Conservation (phyloP, 1,284 basidiomycete genomes). For the Cryptococcus sp. region DNA sequence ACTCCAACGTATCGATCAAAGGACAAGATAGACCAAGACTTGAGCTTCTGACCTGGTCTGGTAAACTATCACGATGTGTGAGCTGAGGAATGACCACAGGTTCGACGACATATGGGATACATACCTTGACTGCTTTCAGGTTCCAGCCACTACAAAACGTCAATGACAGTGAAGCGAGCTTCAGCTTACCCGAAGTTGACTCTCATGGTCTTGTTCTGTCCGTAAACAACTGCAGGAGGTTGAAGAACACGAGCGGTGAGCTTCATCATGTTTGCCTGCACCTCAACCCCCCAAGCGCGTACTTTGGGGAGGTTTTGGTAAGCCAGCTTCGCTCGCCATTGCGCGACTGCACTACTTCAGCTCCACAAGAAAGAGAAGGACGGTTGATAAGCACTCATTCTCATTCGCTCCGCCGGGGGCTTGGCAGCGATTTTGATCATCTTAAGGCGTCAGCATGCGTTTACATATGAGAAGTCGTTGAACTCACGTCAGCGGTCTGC, state of each 20-base stretch:
- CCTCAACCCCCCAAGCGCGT: slow-evolving; percentile 46
- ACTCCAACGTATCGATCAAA: slow-evolving; percentile 25
- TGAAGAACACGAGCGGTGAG: slow-evolving; percentile 44
- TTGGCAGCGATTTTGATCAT: slow-evolving; percentile 49
- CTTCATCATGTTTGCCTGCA: slow-evolving; percentile 34
- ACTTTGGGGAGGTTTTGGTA: slow-evolving; percentile 40
- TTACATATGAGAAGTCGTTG: neutral
- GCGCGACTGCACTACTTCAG: slow-evolving; percentile 18
- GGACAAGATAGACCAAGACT: slow-evolving; percentile 43
- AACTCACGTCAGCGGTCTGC: slow-evolving; percentile 38
- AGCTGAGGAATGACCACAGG: slow-evolving; percentile 22
- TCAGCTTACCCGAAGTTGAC: slow-evolving; percentile 24
- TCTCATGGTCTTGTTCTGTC: slow-evolving; percentile 23
- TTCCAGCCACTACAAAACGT: slow-evolving; percentile 17
- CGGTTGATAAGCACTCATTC: slow-evolving; percentile 21
- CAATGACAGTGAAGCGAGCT: slow-evolving; percentile 1
- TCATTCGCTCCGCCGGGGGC: slow-evolving; percentile 36
- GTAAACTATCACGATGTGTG: slow-evolving; percentile 10
- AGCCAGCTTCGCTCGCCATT: slow-evolving; percentile 39
- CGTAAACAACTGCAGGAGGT: slow-evolving; percentile 39
- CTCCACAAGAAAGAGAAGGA: neutral
- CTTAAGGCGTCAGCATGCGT: neutral
- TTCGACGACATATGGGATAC: neutral
- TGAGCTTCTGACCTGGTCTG: slow-evolving; percentile 32
- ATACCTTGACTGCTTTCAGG: slow-evolving; percentile 23